phyloP scores from a whole-genome alignment of 2,329 filamentous ascomycete species.

The Aspergillus pseudoglaucus region DNA sequence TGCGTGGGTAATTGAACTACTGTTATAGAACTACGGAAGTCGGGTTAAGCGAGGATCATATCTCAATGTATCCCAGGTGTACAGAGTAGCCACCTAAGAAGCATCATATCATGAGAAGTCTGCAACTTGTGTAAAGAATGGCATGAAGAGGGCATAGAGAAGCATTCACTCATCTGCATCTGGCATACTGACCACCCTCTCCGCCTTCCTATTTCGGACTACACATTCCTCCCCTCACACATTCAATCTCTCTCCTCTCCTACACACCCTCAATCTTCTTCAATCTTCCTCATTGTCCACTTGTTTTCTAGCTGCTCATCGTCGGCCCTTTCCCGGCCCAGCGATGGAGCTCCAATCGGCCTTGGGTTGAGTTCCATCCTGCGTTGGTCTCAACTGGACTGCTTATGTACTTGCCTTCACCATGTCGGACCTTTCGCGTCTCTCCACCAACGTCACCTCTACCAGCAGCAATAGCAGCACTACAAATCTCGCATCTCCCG shows the following conservation, averaged over 20 bases:
- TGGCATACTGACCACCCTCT: not conserved
- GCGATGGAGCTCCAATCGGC: slow-evolving; percentile 13
- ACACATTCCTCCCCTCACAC: not conserved
- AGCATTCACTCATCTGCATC: slow-evolving; percentile 1
- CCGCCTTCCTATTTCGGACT: slow-evolving; percentile 6
- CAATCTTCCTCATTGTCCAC: not conserved
- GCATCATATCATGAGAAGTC: too few species aligned
- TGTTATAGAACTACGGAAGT: too few species aligned
- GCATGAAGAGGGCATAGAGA: not conserved
- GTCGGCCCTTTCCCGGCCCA: not conserved
- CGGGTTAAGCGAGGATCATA: too few species aligned
- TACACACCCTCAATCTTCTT: slow-evolving; percentile 3
- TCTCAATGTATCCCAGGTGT: too few species aligned
- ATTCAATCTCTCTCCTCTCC: slow-evolving; percentile 2
- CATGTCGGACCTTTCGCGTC: slow-evolving; percentile 24
- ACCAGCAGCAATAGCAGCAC: slow-evolving; percentile 19
- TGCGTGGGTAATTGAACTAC: too few species aligned
- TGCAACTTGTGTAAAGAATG: too few species aligned
- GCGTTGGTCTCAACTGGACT: not conserved
- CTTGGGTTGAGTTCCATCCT: slow-evolving; percentile 14
- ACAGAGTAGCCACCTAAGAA: too few species aligned
- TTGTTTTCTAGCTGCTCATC: not conserved
- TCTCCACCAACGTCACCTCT: slow-evolving; percentile 19
- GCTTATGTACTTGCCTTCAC: slow-evolving; percentile 5
- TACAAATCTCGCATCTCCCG: slow-evolving; percentile 18